Conservation (phyloP, 2,329 filamentous ascomycete genomes). For the Diaporthe australafricana region DNA sequence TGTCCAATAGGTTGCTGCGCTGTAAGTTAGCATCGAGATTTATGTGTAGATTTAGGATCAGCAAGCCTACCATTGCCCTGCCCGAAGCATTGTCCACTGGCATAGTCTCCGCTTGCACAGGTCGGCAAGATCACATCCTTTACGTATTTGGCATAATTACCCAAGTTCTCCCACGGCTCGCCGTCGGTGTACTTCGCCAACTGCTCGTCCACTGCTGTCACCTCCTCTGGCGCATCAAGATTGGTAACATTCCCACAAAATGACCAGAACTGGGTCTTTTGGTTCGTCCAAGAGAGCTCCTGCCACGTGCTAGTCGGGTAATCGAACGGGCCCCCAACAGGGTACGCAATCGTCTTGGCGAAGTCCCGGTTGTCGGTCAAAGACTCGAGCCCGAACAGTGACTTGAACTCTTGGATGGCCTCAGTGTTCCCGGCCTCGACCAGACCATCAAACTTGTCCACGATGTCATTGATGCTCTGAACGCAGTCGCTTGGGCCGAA, state of each 20-base stretch:
- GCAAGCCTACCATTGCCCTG: constrained; percentile 40
- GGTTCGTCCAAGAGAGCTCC: constrained; percentile 62
- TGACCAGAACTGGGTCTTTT: constrained; percentile 59
- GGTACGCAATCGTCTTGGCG: constrained; percentile 59
- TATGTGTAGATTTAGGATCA: constrained; percentile 30
- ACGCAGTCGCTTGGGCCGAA: constrained; percentile 62
- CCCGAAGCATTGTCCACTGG: constrained; percentile 58
- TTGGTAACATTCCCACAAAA: constrained; percentile 66
- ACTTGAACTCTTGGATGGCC: constrained; percentile 58
- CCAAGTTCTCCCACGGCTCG: constrained; percentile 61
- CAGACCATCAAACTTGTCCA: constrained; percentile 61
- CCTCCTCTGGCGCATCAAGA: constrained; percentile 53
- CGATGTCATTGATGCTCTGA: constrained; percentile 58
- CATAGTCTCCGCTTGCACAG: constrained; percentile 53
- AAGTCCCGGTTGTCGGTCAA: constrained; percentile 60
- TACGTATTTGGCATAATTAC: constrained; percentile 64
- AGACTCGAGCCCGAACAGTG: constrained; percentile 58
- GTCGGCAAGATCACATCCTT: constrained; percentile 56
- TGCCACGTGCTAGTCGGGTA: constrained; percentile 66
- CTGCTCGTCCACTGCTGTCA: constrained; percentile 57
- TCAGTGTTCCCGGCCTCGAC: constrained; percentile 53
- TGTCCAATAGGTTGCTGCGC: constrained; percentile 54
- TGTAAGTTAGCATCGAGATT: constrained; percentile 35
- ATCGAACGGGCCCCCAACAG: constrained; percentile 58
- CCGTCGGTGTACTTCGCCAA: constrained; percentile 61